Evolutionary conservation across 495 filamentous ascomycete species (phyloP).

Genomic region (Aspergillus conjunctus): DNA sequence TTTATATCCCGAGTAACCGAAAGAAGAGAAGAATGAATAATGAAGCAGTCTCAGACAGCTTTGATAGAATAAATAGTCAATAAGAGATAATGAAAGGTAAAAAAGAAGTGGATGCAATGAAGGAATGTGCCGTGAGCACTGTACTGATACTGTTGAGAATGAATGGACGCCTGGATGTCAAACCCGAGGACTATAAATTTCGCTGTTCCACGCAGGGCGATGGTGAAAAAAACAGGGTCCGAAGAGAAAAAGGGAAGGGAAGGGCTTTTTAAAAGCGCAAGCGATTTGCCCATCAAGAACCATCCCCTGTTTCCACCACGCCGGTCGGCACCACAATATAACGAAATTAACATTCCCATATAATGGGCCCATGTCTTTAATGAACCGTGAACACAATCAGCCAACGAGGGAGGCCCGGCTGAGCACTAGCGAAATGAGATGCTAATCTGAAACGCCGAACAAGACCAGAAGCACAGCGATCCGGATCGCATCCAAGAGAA

Average conservation of each 20-base stretch:
- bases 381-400: slow-evolving; percentile 1
- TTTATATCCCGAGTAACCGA: background rate
- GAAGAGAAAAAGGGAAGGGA: slow-evolving; percentile 10
- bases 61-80: background rate
- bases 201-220: slow-evolving; percentile 33
- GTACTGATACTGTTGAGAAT: slow-evolving; percentile 18
- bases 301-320: background rate
- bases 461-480: slow-evolving; percentile 14
- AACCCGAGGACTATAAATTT: slow-evolving; percentile 30
- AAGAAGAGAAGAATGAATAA: slow-evolving; percentile 3
- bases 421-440: slow-evolving; percentile 30
- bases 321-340: slow-evolving; percentile 20
- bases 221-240: slow-evolving; percentile 20
- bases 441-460: slow-evolving; percentile 37
- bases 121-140: slow-evolving; percentile 30
- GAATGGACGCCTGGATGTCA: slow-evolving; percentile 42
- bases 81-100: background rate
- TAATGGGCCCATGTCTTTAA: slow-evolving; percentile 17
- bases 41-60: slow-evolving; percentile 16
- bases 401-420: slow-evolving; percentile 15
- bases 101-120: slow-evolving; percentile 21
- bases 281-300: background rate
- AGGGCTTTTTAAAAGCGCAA: background rate
- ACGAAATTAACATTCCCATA: slow-evolving; percentile 23
- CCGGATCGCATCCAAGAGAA: slow-evolving; percentile 7